Evolutionary conservation across 73 alveolate species (phyloP).

Genomic region (Durusdinium trenchii): DNA sequence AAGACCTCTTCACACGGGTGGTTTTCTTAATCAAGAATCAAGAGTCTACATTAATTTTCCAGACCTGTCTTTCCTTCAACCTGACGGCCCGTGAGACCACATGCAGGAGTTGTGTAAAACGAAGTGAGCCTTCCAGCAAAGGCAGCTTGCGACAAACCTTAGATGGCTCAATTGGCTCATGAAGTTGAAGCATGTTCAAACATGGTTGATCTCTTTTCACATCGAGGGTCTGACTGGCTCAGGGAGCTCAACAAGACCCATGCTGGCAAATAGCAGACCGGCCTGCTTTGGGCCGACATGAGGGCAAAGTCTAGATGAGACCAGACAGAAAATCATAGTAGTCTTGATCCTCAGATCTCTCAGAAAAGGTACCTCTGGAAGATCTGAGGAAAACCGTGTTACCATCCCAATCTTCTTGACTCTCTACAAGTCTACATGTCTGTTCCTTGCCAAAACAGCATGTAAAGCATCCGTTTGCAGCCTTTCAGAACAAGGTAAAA

Average conservation of each 20-base stretch:
- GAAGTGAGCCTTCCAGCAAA: constrained; percentile 39
- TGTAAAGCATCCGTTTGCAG: too few relatives aligned
- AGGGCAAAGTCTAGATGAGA: too few relatives aligned
- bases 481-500: constrained; percentile 12
- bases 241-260: neutral
- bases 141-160: neutral
- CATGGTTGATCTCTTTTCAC: neutral
- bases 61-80: too few relatives aligned
- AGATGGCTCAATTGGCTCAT: neutral
- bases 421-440: too few relatives aligned
- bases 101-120: too few relatives aligned
- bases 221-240: neutral
- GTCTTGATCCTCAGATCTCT: neutral
- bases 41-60: too few relatives aligned
- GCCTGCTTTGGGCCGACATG: neutral
- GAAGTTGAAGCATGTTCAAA: neutral
- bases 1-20: too few relatives aligned
- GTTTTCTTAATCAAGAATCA: too few relatives aligned
- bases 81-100: too few relatives aligned
- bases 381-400: too few relatives aligned
- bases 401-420: too few relatives aligned
- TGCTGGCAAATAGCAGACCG: neutral
- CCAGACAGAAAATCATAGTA: neutral
- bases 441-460: too few relatives aligned
- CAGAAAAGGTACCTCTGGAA: neutral